Base-by-base conservation (phyloP, 2,329 filamentous ascomycete genomes). In the Cladosporium sp. region DNA sequence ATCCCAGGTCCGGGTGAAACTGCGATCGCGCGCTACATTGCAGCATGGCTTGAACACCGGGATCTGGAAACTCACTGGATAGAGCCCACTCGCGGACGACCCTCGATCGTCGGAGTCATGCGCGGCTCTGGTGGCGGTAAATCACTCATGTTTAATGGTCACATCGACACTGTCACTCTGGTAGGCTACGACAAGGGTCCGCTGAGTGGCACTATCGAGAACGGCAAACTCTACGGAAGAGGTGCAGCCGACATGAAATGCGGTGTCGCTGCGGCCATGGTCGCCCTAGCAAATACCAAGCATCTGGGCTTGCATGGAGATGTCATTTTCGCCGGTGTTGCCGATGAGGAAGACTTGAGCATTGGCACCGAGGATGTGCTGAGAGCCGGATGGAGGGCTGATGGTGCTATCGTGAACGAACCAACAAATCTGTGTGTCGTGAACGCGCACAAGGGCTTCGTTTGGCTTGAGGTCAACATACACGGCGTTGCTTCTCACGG, bases 241-340 rank as follows among this genome's bases (percentile, higher is more conserved):
- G 83, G 83, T 0, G 74, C 79, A 5, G 75, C 80, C 11, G 83
- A 85, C 50, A 86, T 86, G 83, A 86, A 85, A 68, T 73, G 79
- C 3, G 83, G 84, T 0, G 60, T 86, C 0, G 83, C 84, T 5
- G 81, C 82, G 2, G 77, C 75, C 4, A 76, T 86, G 68, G 68
- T 84, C 2, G 74, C 79, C 10, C 74, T 75, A 3, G 75, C 76
- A 3, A 81, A 80, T 56, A 72, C 72, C 14, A 72, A 69, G 21
- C 67, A 70, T 1, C 64, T 67, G 3, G 44, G 53, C 23, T 77
- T 82, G 11, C 71, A 75, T 0, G 84, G 85, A 3, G 81, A 86
- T 57, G 78, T 86, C 10, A 81, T 86, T 10, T 75, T 87, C 6
- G 78, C 84, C 0, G 84, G 80, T 1, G 84, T 86, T 3, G 81